Conservation (phyloP, 176 grass and related monocot species). For the Otatea glauca region DNA sequence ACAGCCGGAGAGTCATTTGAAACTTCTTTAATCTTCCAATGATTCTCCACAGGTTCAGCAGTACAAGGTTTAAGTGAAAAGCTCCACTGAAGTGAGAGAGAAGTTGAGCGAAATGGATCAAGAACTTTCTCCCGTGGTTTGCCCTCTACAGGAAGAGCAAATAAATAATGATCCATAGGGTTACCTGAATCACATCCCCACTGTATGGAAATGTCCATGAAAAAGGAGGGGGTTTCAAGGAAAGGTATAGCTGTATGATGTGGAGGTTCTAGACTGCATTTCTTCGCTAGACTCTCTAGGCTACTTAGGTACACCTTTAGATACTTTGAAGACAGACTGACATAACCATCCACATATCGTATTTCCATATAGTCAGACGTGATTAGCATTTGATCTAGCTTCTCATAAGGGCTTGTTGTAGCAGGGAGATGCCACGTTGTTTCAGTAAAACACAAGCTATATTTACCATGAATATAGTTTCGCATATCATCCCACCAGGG, state of each 20-base stretch:
- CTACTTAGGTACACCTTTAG: constrained; percentile 72
- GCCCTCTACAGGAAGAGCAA: constrained; percentile 82
- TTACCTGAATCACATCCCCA: constrained; percentile 95
- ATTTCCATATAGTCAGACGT: constrained; percentile 77
- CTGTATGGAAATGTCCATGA: constrained; percentile 86
- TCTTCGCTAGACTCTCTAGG: constrained; percentile 75
- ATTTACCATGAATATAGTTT: constrained; percentile 91
- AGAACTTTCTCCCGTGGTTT: constrained; percentile 75
- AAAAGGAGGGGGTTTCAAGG: constrained; percentile 68
- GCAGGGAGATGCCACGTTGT: constrained; percentile 84
- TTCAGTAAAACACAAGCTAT: constrained; percentile 65
- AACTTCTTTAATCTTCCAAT: constrained; percentile 36
- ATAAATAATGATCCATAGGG: constrained; percentile 89
- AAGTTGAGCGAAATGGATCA: constrained; percentile 94
- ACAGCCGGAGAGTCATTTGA: constrained; percentile 63
- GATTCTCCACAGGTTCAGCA: constrained; percentile 39
- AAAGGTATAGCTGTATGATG: constrained; percentile 69
- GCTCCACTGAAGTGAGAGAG: constrained; percentile 90
- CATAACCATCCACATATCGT: constrained; percentile 79
- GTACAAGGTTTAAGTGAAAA: constrained; percentile 83
- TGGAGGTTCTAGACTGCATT: constrained; percentile 72
- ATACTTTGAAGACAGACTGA: constrained; percentile 67
- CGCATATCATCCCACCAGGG: constrained; percentile 99
- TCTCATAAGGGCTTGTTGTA: constrained; percentile 82
- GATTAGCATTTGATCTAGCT: constrained; percentile 71